Conservation (phyloP, 305 asterid genomes). For the Fraxinus angustifolia region DNA sequence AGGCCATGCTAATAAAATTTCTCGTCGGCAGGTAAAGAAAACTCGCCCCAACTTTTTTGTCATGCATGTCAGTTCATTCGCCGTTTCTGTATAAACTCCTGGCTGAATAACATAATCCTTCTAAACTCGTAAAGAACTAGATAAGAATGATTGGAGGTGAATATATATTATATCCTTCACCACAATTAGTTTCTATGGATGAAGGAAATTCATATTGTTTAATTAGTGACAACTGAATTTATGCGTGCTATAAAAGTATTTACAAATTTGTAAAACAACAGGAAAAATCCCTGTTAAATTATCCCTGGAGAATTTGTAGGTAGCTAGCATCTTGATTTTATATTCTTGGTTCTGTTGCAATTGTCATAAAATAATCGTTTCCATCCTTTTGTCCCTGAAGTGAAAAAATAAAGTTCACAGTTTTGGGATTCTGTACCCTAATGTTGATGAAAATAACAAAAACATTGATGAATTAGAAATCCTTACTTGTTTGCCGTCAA, state of each 20-base stretch:
- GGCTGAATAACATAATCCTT: neutral
- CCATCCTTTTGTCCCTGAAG: neutral
- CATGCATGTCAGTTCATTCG: neutral
- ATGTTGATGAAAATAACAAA: neutral
- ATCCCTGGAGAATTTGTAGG: neutral
- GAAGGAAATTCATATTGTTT: neutral
- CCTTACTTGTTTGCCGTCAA: neutral
- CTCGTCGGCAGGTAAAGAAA: constrained; percentile 67
- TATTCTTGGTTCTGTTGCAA: neutral
- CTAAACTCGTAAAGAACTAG: neutral
- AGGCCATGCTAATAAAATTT: constrained; percentile 51
- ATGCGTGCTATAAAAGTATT: neutral
- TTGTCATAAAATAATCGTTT: neutral
- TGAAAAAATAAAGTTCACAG: neutral
- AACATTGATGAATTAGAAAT: neutral
- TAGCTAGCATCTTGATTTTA: neutral
- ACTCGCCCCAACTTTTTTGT: constrained; percentile 4
- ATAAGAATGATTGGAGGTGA: neutral
- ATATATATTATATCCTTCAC: neutral
- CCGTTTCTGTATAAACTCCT: neutral
- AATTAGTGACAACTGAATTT: neutral
- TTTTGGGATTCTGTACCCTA: neutral
- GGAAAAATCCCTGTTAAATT: neutral
- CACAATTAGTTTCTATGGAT: neutral
- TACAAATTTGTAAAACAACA: neutral